A percentile compares a stretch with the other conserved stretches of the same genome.
These are phyloP conservation scores for Penicillium maclennaniae DNA, from an alignment of 495 filamentous ascomycete genomes.

Conservation along the genomic window DNA sequence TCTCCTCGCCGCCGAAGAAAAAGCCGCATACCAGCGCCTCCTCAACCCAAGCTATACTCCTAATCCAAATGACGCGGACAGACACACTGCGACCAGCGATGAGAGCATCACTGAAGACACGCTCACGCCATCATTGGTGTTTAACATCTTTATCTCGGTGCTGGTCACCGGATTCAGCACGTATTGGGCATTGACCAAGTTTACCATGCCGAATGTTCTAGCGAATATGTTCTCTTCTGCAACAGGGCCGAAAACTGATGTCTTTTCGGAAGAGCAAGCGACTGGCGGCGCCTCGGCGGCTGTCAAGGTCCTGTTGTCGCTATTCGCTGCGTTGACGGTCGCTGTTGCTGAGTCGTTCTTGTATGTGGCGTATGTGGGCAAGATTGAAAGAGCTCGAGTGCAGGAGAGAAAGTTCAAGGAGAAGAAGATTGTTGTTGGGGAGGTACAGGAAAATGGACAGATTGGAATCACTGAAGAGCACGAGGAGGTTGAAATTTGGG, in stretches of 20 bases:
- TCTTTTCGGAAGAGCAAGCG: background rate
- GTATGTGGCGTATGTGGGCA: slow-evolving; percentile 80
- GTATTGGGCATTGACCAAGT: slow-evolving; percentile 50
- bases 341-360: slow-evolving; percentile 84
- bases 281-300: slow-evolving; percentile 28
- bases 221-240: slow-evolving; percentile 53
- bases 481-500: slow-evolving; percentile 45
- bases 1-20: slow-evolving; percentile 75
- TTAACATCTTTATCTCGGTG: slow-evolving; percentile 47
- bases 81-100: slow-evolving; percentile 7
- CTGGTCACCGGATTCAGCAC: slow-evolving; percentile 45
- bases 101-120: slow-evolving; percentile 17
- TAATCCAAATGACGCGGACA: slow-evolving; percentile 42
- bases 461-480: slow-evolving; percentile 23
- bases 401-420: slow-evolving; percentile 63
- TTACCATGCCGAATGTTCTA: slow-evolving; percentile 45
- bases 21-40: slow-evolving; percentile 74
- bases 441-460: slow-evolving; percentile 23
- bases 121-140: slow-evolving; percentile 41
- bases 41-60: slow-evolving; percentile 42
- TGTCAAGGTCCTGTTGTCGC: slow-evolving; percentile 36
- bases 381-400: slow-evolving; percentile 67
- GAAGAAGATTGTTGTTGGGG: slow-evolving; percentile 65
- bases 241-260: slow-evolving; percentile 48
- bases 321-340: slow-evolving; percentile 52